These are phyloP conservation scores for Creolimax fragrantissima DNA, from an alignment of 78 protist genomes.

Conservation along the genomic window DNA sequence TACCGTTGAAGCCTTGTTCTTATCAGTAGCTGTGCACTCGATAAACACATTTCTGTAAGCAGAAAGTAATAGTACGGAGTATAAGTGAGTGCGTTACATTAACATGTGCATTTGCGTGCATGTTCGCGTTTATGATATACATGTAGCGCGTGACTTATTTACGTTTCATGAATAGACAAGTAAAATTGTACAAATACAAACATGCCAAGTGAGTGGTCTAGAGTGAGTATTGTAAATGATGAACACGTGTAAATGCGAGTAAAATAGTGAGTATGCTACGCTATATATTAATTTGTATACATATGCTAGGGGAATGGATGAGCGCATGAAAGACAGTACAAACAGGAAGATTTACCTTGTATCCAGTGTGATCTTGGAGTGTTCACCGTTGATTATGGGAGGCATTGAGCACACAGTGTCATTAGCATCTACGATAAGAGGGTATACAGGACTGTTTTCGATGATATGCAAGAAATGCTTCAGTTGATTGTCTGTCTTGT, in stretches of 20 bases:
- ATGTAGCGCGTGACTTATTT: no score
- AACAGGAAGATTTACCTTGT: not conserved
- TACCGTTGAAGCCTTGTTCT: conserved; percentile 81
- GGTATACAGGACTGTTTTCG: conserved; percentile 60
- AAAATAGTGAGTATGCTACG: no score
- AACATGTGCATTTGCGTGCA: conserved; percentile 48
- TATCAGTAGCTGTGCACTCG: conserved; percentile 95
- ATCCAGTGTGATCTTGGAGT: conserved; percentile 77
- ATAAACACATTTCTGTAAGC: conserved; percentile 91
- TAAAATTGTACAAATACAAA: no score
- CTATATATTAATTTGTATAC: no score
- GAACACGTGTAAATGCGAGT: no score
- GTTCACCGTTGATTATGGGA: conserved; percentile 97
- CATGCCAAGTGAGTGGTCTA: no score
- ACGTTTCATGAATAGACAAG: no score
- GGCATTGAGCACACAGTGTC: conserved; percentile 88
- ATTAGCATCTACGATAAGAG: conserved; percentile 81
- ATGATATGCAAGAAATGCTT: conserved; percentile 66
- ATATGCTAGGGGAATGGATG: no score
- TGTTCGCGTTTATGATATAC: not conserved
- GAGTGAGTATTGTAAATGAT: no score
- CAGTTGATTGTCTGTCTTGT: conserved; percentile 39
- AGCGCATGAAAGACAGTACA: no score
- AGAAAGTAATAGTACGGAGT: no score
- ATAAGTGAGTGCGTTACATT: no score